phyloP scores from a whole-genome alignment of 129 eudicot genomes.

The Ambrosia artemisiifolia region DNA sequence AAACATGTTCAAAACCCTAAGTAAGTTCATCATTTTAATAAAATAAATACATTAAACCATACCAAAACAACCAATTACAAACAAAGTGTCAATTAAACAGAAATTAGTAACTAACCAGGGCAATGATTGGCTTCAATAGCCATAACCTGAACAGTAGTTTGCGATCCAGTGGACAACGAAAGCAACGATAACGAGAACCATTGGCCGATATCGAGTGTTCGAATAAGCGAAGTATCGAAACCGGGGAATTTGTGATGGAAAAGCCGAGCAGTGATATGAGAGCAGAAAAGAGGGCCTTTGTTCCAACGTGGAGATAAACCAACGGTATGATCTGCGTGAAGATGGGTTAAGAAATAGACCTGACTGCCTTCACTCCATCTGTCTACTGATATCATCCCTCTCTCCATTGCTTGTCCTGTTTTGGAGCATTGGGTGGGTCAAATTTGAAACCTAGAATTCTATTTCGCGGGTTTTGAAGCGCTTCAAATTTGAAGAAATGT shows the following conservation, averaged over 20 bases:
- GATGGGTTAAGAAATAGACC: slow-evolving; percentile 76
- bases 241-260: slow-evolving; percentile 71
- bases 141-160: slow-evolving; percentile 40
- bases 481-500: background rate
- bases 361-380: slow-evolving; percentile 76
- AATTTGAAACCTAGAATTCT: slow-evolving; percentile 13
- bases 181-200: slow-evolving; percentile 54
- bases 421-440: background rate
- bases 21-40: background rate
- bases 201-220: slow-evolving; percentile 48
- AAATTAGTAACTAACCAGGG: slow-evolving; percentile 50
- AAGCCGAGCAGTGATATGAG: slow-evolving; percentile 71
- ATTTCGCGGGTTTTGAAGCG: slow-evolving; percentile 21
- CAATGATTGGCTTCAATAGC: slow-evolving; percentile 87
- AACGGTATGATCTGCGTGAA: slow-evolving; percentile 87
- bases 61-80: background rate
- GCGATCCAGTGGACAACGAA: slow-evolving; percentile 36
- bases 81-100: background rate
- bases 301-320: slow-evolving; percentile 77
- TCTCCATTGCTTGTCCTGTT: slow-evolving; percentile 43
- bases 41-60: background rate
- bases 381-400: slow-evolving; percentile 81
- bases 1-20: background rate
- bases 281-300: slow-evolving; percentile 65
- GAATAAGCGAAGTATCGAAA: slow-evolving; percentile 61